These are phyloP conservation scores for Neonectria faginata DNA, from an alignment of 2,329 filamentous ascomycete genomes.

Conservation along the genomic window DNA sequence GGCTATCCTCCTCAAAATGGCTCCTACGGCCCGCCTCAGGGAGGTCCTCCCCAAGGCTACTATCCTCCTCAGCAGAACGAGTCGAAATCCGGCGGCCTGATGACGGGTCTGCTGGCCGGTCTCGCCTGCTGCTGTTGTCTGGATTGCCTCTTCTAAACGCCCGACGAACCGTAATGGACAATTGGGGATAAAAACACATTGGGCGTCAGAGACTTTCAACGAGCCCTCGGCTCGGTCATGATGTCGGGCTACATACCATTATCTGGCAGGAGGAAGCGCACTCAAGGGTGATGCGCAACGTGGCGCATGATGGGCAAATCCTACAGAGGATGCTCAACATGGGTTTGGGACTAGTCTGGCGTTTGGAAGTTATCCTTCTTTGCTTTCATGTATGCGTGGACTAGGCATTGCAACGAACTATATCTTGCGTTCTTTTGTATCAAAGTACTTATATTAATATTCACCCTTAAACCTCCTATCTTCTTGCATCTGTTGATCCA, in stretches of 20 bases:
- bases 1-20: conserved; percentile 49
- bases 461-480: background rate
- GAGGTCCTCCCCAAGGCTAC: conserved; percentile 53
- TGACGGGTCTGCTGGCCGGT: conserved; percentile 62
- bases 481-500: background rate
- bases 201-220: background rate
- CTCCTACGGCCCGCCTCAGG: conserved; percentile 50
- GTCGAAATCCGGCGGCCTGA: conserved; percentile 50
- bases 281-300: conserved; percentile 24
- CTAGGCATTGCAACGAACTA: background rate
- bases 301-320: conserved; percentile 29
- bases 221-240: background rate
- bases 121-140: conserved; percentile 70
- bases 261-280: conserved; percentile 1
- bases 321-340: conserved; percentile 3
- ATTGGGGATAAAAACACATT: conserved; percentile 14
- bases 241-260: background rate
- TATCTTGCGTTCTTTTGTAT: conserved; percentile 15
- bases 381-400: conserved; percentile 27
- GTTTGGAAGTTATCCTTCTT: conserved; percentile 34
- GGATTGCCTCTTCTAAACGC: conserved; percentile 64
- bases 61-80: conserved; percentile 47
- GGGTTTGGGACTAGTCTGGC: conserved; percentile 31
- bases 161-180: background rate
- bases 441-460: conserved; percentile 20